These are phyloP conservation scores for Geotrichum candidum DNA, from an alignment of 1,139 yeast species.

Conservation along the genomic window DNA sequence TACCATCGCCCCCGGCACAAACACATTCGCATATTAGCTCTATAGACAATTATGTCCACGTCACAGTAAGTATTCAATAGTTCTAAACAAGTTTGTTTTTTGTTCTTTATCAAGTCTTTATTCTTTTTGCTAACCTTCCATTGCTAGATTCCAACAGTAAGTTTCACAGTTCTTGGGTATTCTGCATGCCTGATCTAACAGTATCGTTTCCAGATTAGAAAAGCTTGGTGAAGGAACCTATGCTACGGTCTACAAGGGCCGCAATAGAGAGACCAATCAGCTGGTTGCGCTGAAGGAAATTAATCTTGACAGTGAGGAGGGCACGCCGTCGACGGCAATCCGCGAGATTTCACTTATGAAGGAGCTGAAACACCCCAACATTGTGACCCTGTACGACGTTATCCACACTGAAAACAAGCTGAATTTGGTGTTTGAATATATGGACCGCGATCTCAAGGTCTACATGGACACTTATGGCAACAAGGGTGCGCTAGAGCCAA, in stretches of 20 bases:
- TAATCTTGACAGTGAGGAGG: constrained; percentile 91
- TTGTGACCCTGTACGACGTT: constrained; percentile 88
- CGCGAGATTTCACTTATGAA: constrained; percentile 95
- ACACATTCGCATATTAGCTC: background rate
- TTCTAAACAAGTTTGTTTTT: background rate
- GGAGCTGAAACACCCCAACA: constrained; percentile 89
- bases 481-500: constrained; percentile 73
- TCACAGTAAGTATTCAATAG: constrained; percentile 20
- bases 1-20: background rate
- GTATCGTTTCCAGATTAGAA: constrained; percentile 45
- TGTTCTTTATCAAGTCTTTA: background rate
- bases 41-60: constrained; percentile 6
- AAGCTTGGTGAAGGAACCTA: constrained; percentile 97
- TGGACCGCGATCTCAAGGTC: constrained; percentile 90
- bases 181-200: constrained; percentile 13
- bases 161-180: background rate
- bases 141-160: constrained; percentile 26
- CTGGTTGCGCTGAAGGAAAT: constrained; percentile 93
- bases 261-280: constrained; percentile 87
- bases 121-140: background rate
- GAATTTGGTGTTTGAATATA: constrained; percentile 84
- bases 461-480: constrained; percentile 87
- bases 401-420: constrained; percentile 94
- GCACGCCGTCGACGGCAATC: constrained; percentile 97
- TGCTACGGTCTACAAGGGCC: constrained; percentile 95